Conservation (phyloP, 768 basidiomycete genomes). For the Trametes punicea region DNA sequence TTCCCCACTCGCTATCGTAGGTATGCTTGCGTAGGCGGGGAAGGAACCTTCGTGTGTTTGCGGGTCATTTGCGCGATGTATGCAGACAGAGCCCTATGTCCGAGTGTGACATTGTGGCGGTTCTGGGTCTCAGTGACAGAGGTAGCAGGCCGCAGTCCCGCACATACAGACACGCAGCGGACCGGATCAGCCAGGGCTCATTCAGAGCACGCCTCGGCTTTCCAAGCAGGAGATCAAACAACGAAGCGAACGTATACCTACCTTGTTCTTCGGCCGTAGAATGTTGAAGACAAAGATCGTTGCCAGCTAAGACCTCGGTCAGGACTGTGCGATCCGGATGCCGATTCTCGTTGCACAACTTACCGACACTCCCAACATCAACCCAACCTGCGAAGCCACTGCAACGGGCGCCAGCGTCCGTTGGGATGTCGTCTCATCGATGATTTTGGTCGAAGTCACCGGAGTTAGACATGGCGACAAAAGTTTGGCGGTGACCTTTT, state of each 20-base stretch:
- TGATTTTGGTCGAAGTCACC: slow-evolving; percentile 23
- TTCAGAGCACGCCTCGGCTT: background rate
- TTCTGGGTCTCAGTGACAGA: background rate
- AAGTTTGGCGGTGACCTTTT: background rate
- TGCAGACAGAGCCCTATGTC: too few species aligned
- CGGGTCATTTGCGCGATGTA: too few species aligned
- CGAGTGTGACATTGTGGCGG: too few species aligned
- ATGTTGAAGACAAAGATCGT: slow-evolving; percentile 78
- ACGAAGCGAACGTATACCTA: slow-evolving; percentile 33
- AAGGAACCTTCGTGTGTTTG: too few species aligned
- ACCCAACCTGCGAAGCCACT: slow-evolving; percentile 71
- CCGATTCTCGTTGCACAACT: slow-evolving; percentile 25
- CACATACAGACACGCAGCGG: background rate
- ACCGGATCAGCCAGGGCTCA: background rate
- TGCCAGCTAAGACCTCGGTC: slow-evolving; percentile 41
- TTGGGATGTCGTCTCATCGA: slow-evolving; percentile 28
- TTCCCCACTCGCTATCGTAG: too few species aligned
- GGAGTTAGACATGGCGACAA: slow-evolving; percentile 21
- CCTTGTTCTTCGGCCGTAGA: slow-evolving; percentile 88
- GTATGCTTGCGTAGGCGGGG: too few species aligned
- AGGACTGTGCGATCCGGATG: background rate
- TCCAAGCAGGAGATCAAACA: slow-evolving; percentile 1
- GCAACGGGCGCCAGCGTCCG: slow-evolving; percentile 78
- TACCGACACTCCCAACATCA: slow-evolving; percentile 75
- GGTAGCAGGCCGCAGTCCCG: background rate